These are phyloP conservation scores for Rhizophagus clarus DNA, from an alignment of 192 early-diverging fungal genomes.

Conservation along the genomic window DNA sequence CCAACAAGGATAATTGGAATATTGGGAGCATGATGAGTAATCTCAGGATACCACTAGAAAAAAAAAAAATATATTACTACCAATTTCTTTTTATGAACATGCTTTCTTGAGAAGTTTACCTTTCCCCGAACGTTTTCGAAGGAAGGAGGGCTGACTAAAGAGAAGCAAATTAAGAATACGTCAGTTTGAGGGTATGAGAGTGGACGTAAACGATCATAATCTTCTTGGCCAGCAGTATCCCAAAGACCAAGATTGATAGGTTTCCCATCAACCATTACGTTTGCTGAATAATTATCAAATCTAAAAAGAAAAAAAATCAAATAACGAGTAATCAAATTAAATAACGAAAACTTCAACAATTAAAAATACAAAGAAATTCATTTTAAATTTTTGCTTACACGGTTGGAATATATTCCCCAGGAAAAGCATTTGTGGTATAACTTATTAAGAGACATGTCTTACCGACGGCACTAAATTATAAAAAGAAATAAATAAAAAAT, in stretches of 20 bases:
- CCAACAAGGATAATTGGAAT: conserved; percentile 93
- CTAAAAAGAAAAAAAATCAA: conserved; percentile 39
- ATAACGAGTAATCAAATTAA: not conserved
- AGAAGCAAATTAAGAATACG: conserved; percentile 98
- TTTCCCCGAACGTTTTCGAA: conserved; percentile 98
- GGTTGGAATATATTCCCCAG: conserved; percentile 99
- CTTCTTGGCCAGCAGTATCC: conserved; percentile 99
- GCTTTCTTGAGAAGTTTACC: conserved; percentile 48
- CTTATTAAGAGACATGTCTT: conserved; percentile 97
- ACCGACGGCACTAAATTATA: conserved; percentile 73
- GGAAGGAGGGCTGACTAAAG: conserved; percentile 91
- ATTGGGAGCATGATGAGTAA: conserved; percentile 92
- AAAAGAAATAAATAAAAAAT: not conserved
- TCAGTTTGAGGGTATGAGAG: conserved; percentile 98
- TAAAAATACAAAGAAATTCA: not conserved
- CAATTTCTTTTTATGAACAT: not conserved
- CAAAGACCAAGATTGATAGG: conserved; percentile 97
- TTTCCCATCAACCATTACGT: conserved; percentile 99
- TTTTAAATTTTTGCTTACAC: conserved; percentile 70
- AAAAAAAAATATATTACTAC: not conserved
- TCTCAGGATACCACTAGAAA: conserved; percentile 90
- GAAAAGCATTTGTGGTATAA: conserved; percentile 99
- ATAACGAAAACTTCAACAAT: not conserved
- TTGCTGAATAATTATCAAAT: conserved; percentile 99
- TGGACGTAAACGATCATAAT: conserved; percentile 97